Base-by-base conservation (phyloP, 495 filamentous ascomycete genomes). In the Neurospora hispaniola region DNA sequence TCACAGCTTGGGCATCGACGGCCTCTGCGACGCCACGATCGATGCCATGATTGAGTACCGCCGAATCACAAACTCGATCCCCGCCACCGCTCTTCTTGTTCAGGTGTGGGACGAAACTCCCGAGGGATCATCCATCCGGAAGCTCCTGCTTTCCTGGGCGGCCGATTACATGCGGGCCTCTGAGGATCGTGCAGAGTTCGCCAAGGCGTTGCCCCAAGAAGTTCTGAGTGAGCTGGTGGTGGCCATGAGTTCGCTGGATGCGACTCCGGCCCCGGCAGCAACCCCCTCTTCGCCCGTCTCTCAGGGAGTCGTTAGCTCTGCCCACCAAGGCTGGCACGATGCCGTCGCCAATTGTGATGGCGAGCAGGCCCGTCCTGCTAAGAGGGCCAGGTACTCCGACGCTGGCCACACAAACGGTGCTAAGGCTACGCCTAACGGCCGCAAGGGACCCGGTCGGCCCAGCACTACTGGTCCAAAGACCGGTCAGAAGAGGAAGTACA, bases 31-130 rank as follows among this genome's bases (percentile, higher is more conserved):
- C 39, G 80, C 82, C 9, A 82, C 85, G 12, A 81, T 88, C 16
- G 82, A 84, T n/a, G 83, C 81, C 40, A 88, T 88, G 86, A 78
- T 78, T 42, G 85, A 88, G 59, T 84, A 80, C 71, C 79, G 86
- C 69, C 82, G 81, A 9, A 35, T 83, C 9, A 88, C 86, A 8
- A 78, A 81, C 38, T 79, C 79, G 44, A 87, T 88, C 42, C 86
- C 86, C 9, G 83, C 85, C 10, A 85, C 86, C 0, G 82, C 85
- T 7, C 81, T 87, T 2, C 80, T 88, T 11, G 83, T 87, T 0
- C 82, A 86, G 71, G 86, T 85, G 35, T 88, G 86, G 86, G 81
- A 83, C 39, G 85, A 87, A 69, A 86, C 85, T 5, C 85, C 86
- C 0, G 85, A 86, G 72, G 86, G 85, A 40, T 88, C 85, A 10